Evolutionary conservation across 2,329 filamentous ascomycete species (phyloP).

Genomic region (Epichloe gansuensis): DNA sequence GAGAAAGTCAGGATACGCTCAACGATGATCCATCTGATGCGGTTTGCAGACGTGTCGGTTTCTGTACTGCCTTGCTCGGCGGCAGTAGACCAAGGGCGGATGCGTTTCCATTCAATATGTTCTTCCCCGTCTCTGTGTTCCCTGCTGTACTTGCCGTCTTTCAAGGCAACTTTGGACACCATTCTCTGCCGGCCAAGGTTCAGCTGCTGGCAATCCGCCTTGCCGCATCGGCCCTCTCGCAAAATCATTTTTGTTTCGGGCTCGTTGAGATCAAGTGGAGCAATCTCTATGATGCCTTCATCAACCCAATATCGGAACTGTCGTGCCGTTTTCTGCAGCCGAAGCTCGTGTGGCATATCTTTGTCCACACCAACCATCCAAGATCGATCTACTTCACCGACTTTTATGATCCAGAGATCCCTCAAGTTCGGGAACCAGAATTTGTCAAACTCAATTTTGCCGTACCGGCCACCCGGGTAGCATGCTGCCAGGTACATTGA

Average conservation of each 20-base stretch:
- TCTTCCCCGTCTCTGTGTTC: slow-evolving; percentile 11
- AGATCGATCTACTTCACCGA: slow-evolving; percentile 24
- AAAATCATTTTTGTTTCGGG: slow-evolving; percentile 22
- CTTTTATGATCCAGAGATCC: slow-evolving; percentile 28
- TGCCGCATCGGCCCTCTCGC: slow-evolving; percentile 23
- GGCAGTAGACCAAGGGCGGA: slow-evolving; percentile 21
- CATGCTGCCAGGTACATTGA: slow-evolving; percentile 22
- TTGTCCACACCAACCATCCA: slow-evolving; percentile 24
- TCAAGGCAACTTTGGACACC: slow-evolving; percentile 26
- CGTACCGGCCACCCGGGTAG: slow-evolving; percentile 19
- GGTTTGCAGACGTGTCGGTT: slow-evolving; percentile 18
- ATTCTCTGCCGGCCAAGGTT: slow-evolving; percentile 24
- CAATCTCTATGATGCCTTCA: slow-evolving; percentile 26
- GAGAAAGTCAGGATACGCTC: slow-evolving; percentile 27
- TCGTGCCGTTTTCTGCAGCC: slow-evolving; percentile 21
- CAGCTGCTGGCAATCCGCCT: slow-evolving; percentile 22
- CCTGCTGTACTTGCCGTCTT: slow-evolving; percentile 21
- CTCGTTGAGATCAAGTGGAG: slow-evolving; percentile 21
- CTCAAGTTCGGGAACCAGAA: slow-evolving; percentile 27
- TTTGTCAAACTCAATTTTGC: slow-evolving; percentile 24
- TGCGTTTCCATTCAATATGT: slow-evolving; percentile 18
- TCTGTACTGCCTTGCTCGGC: slow-evolving; percentile 14
- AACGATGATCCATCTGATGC: slow-evolving; percentile 26
- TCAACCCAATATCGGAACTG: slow-evolving; percentile 28
- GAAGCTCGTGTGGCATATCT: slow-evolving; percentile 17